phyloP scores from a whole-genome alignment of 2,329 filamentous ascomycete species.

The Ceratocystis eucalypticola region DNA sequence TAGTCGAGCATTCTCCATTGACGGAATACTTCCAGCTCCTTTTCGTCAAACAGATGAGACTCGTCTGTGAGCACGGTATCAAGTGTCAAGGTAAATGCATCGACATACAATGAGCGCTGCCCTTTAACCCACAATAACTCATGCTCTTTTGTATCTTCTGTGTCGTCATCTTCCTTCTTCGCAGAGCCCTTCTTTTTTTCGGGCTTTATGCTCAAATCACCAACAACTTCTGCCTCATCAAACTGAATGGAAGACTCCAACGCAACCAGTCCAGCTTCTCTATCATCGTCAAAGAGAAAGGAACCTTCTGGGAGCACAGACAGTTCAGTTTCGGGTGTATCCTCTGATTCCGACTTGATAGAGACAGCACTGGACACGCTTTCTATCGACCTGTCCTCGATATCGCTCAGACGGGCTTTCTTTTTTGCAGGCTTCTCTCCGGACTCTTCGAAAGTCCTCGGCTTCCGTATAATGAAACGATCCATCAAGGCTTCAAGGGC shows the following conservation, averaged over 20 bases:
- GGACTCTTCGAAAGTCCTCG: background rate
- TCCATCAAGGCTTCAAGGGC: conserved; percentile 1
- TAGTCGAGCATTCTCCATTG: conserved; percentile 64
- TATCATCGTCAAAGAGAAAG: background rate
- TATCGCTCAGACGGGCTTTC: background rate
- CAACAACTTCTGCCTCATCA: background rate
- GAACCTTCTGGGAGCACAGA: background rate
- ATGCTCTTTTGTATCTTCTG: background rate
- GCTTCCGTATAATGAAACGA: conserved; percentile 6
- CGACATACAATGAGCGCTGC: conserved; percentile 84
- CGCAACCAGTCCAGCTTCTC: background rate
- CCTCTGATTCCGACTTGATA: background rate
- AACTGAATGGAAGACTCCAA: background rate
- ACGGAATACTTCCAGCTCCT: conserved; percentile 62
- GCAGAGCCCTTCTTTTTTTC: conserved; percentile 39
- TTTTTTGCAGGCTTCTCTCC: background rate
- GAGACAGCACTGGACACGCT: background rate
- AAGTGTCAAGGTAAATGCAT: conserved; percentile 88
- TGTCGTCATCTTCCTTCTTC: conserved; percentile 52
- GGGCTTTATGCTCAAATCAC: too few relatives aligned
- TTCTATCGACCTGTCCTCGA: background rate
- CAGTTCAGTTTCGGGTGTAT: background rate
- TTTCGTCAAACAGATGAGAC: conserved; percentile 68
- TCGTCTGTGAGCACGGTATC: conserved; percentile 85
- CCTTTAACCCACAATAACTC: conserved; percentile 50